These are phyloP conservation scores for Chrysosporium keratinophilum DNA, from an alignment of 2,329 filamentous ascomycete genomes.

Conservation along the genomic window DNA sequence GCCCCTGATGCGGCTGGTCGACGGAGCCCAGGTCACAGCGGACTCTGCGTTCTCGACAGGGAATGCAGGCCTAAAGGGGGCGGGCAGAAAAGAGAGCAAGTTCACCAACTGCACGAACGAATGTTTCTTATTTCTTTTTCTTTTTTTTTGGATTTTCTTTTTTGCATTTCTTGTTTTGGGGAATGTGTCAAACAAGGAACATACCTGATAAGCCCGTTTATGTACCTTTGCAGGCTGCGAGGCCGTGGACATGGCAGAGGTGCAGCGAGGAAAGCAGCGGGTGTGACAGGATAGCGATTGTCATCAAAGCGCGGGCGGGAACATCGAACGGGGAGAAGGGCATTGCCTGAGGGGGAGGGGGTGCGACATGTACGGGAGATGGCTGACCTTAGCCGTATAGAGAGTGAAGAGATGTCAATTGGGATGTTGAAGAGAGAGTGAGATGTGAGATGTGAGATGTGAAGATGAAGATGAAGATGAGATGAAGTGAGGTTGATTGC, in stretches of 20 bases:
- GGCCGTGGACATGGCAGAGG: constrained; percentile 14
- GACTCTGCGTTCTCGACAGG: constrained; percentile 19
- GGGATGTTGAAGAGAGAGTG: too few relatives aligned
- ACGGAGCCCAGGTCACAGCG: constrained; percentile 19
- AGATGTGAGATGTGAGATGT: too few relatives aligned
- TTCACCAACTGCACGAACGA: constrained; percentile 3
- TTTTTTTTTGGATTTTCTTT: neutral
- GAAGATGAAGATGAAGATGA: too few relatives aligned
- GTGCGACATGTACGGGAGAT: too few relatives aligned
- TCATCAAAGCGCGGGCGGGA: too few relatives aligned
- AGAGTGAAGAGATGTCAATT: too few relatives aligned
- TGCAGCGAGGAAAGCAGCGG: neutral
- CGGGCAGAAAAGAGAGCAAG: neutral
- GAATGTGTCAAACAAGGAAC: neutral
- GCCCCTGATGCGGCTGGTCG: constrained; percentile 18
- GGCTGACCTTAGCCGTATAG: too few relatives aligned
- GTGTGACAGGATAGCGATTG: neutral
- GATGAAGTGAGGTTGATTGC: too few relatives aligned
- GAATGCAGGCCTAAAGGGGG: constrained; percentile 17
- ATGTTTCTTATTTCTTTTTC: neutral
- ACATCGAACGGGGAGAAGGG: neutral
- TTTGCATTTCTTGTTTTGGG: neutral
- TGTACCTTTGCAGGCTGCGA: constrained; percentile 14
- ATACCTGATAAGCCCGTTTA: constrained; percentile 20
- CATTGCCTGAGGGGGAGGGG: neutral